Conservation (phyloP, 768 basidiomycete species). For the Serendipita sp. region DNA sequence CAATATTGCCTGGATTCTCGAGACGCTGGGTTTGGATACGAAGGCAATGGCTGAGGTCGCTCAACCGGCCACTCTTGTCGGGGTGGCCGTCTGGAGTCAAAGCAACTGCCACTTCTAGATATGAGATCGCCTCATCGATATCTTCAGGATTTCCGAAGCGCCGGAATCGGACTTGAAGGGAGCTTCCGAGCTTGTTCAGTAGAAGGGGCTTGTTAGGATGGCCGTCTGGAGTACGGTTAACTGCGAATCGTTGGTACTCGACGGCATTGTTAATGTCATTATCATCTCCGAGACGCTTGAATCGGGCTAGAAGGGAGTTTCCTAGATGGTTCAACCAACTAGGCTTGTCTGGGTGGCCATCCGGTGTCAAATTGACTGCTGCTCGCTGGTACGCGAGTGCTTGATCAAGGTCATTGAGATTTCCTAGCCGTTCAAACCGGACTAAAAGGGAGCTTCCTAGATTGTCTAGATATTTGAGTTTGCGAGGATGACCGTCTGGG, state of each 20-base stretch:
- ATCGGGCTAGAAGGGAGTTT: background rate
- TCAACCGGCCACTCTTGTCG: too few species aligned
- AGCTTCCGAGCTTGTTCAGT: too few species aligned
- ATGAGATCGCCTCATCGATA: too few species aligned
- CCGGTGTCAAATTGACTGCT: slow-evolving; percentile 10
- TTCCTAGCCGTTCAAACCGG: slow-evolving; percentile 10
- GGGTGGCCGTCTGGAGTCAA: too few species aligned
- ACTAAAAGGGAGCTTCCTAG: background rate
- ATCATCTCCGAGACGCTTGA: slow-evolving; percentile 8
- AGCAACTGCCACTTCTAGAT: too few species aligned
- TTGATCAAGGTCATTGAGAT: slow-evolving; percentile 10
- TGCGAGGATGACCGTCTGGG: slow-evolving; percentile 6
- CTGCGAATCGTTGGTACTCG: background rate
- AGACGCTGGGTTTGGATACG: too few species aligned
- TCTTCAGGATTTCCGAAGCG: too few species aligned
- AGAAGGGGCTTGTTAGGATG: slow-evolving; percentile 9
- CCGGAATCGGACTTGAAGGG: too few species aligned
- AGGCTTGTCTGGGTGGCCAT: slow-evolving; percentile 3
- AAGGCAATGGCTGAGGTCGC: too few species aligned
- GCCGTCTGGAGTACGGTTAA: too few species aligned
- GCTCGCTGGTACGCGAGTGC: slow-evolving; percentile 7
- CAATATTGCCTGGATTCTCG: too few species aligned
- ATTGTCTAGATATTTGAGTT: background rate
- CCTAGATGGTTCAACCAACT: slow-evolving; percentile 4
- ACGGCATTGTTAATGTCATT: slow-evolving; percentile 7